A percentile compares a stretch with the other conserved stretches of the same genome.
phyloP scores from a whole-genome alignment of 1,139 yeast species.

The Candida pseudoviswanathii region DNA sequence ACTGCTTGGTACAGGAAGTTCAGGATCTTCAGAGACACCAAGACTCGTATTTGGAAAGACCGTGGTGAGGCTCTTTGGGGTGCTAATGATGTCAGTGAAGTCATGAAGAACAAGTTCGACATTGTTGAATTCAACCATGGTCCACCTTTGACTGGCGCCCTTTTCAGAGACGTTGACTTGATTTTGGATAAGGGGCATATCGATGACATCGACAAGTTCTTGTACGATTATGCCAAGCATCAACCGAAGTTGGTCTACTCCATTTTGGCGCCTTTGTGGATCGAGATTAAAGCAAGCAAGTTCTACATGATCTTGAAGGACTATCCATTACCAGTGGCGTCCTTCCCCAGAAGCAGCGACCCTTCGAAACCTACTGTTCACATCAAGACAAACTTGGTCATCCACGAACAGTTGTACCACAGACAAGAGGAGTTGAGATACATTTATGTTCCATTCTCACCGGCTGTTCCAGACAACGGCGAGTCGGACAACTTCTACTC shows the following conservation, averaged over 20 bases:
- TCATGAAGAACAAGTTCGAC: conserved; percentile 35
- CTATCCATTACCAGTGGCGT: conserved; percentile 44
- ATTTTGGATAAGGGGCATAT: conserved; percentile 30
- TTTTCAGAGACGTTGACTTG: conserved; percentile 36
- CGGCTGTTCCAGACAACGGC: conserved; percentile 32
- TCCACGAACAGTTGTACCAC: conserved; percentile 43
- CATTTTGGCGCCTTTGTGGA: conserved; percentile 39
- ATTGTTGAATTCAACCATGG: conserved; percentile 40
- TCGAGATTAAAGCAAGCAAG: conserved; percentile 33
- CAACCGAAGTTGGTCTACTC: conserved; percentile 46
- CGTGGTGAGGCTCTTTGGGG: conserved; percentile 39
- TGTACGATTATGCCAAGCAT: conserved; percentile 38
- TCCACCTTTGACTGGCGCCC: conserved; percentile 35
- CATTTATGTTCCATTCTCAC: conserved; percentile 49
- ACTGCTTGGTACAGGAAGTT: conserved; percentile 66
- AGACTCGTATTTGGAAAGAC: conserved; percentile 29
- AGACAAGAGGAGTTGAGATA: conserved; percentile 45
- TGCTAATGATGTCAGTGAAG: conserved; percentile 31
- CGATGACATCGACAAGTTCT: conserved; percentile 38
- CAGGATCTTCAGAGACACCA: conserved; percentile 26
- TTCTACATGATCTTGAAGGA: conserved; percentile 39
- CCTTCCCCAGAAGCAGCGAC: conserved; percentile 39
- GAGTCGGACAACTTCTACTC: conserved; percentile 43
- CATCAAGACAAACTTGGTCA: conserved; percentile 39
- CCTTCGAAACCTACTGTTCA: conserved; percentile 30